A percentile compares a stretch with the other conserved stretches of the same genome.
These are phyloP conservation scores for Emergomyces orientalis DNA, from an alignment of 2,329 filamentous ascomycete species.

Conservation along the genomic window DNA sequence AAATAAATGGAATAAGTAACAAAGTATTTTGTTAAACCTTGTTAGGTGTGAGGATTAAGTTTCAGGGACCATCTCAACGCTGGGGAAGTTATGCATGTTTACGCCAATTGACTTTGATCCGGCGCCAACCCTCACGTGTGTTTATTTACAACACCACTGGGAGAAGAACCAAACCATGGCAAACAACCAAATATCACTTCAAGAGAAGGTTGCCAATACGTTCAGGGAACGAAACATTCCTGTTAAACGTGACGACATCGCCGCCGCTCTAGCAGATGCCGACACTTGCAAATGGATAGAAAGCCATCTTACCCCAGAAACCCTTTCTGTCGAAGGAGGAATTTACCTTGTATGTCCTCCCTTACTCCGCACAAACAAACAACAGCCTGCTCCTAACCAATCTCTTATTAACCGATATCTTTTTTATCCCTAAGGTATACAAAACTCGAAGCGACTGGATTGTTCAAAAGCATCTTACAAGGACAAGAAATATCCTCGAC, in stretches of 20 bases:
- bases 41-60: neutral
- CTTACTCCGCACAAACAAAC: neutral
- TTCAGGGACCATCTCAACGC: neutral
- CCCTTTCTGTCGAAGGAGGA: slow-evolving; percentile 35
- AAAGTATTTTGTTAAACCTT: neutral
- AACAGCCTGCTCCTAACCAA: neutral
- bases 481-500: slow-evolving; percentile 23
- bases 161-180: slow-evolving; percentile 8
- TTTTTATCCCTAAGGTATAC: slow-evolving; percentile 22
- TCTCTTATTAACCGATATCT: neutral
- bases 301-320: slow-evolving; percentile 26
- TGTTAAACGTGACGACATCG: slow-evolving; percentile 23
- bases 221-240: slow-evolving; percentile 26
- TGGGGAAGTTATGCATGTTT: neutral
- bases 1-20: neutral
- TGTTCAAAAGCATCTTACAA: slow-evolving; percentile 23
- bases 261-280: slow-evolving; percentile 22
- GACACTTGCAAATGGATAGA: slow-evolving; percentile 26
- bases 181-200: slow-evolving; percentile 6
- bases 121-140: neutral
- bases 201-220: slow-evolving; percentile 20
- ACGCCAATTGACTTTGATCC: neutral
- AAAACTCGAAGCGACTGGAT: slow-evolving; percentile 26
- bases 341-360: slow-evolving; percentile 25
- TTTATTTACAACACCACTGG: neutral